Evolutionary conservation across 2,329 filamentous ascomycete species (phyloP), one percentile per base, ranked within the genome.

Genomic region (Chaetomium sp.): DNA sequence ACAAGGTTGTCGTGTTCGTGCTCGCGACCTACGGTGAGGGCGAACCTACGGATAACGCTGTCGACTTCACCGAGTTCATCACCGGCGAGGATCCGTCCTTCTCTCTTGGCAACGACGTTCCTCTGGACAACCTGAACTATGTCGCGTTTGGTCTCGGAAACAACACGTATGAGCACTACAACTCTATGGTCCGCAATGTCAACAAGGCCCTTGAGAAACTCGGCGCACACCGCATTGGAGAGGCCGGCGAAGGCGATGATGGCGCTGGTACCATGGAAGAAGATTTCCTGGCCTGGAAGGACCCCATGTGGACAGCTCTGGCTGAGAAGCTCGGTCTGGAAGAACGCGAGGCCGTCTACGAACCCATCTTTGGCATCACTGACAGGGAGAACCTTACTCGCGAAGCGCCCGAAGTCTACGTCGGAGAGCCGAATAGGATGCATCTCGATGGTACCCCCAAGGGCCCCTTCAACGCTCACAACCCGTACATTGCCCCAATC

Each of bases 81-180:
- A 88, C 82, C 49, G 82, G 81, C 62, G 91, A 97, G 14, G 89
- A 94, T 55, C 78, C 87, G 55, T 75, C 82, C 63, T 97, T 97
- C 74, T 88, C 88, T 63, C 83, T 91, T 67, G 82, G 85, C 65
- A 74, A 72, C 46, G 87, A 92, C 27, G 81, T 86, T 59, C 82
- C 92, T 49, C 82, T 99, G 53, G 79, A 76, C 51, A 91, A 89
- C 67, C 81, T 99, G 69, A 92, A 91, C 71, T 99, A 91, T 69
- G 91, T 99, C 67, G 82, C 91, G 55, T 99, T 99, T 67, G 94
- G 94, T 67, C 84, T 99, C 41, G 94, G 94, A 64, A 99, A 99
- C 79, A 99, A 97, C 78, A 97, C 94, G 34, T 99, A 99, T 71
- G 94, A 99, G 71, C 94, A 99, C 78, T 99, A 96, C 80, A 99